Evolutionary conservation across 768 basidiomycete genomes (phyloP).

Genomic region (Agrocybe praecox): DNA sequence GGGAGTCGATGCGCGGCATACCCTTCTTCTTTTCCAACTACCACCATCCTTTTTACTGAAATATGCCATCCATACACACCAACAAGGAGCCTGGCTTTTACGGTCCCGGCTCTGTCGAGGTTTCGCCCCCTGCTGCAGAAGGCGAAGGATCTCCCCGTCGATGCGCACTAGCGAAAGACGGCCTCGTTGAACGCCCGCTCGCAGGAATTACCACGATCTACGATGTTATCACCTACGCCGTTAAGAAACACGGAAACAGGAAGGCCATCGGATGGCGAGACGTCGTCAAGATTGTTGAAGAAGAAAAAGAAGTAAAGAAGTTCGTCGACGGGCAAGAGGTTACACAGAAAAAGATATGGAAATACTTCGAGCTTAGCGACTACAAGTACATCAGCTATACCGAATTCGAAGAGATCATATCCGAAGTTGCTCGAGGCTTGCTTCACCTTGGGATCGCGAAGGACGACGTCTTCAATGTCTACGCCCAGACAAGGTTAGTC

Average conservation of each 20-base stretch:
- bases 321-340: slow-evolving; percentile 80
- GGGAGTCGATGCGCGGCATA: neutral
- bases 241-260: slow-evolving; percentile 71
- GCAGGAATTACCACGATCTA: slow-evolving; percentile 81
- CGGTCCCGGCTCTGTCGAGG: slow-evolving; percentile 67
- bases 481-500: slow-evolving; percentile 80
- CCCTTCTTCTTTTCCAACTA: neutral
- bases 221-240: slow-evolving; percentile 77
- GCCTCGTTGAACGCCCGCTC: slow-evolving; percentile 61
- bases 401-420: slow-evolving; percentile 66
- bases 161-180: slow-evolving; percentile 52
- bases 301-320: slow-evolving; percentile 90
- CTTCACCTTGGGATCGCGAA: slow-evolving; percentile 69
- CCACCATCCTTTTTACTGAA: slow-evolving; percentile 6
- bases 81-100: slow-evolving; percentile 46
- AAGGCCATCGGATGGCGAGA: slow-evolving; percentile 84
- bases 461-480: slow-evolving; percentile 87
- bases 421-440: slow-evolving; percentile 70
- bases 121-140: slow-evolving; percentile 38
- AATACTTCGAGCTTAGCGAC: slow-evolving; percentile 89
- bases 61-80: slow-evolving; percentile 36
- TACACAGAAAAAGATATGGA: slow-evolving; percentile 93
- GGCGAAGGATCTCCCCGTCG: slow-evolving; percentile 65
- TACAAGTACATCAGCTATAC: slow-evolving; percentile 82
- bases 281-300: slow-evolving; percentile 68